Base-by-base conservation (phyloP, 495 filamentous ascomycete species). In the Neurospora tetrasperma region DNA sequence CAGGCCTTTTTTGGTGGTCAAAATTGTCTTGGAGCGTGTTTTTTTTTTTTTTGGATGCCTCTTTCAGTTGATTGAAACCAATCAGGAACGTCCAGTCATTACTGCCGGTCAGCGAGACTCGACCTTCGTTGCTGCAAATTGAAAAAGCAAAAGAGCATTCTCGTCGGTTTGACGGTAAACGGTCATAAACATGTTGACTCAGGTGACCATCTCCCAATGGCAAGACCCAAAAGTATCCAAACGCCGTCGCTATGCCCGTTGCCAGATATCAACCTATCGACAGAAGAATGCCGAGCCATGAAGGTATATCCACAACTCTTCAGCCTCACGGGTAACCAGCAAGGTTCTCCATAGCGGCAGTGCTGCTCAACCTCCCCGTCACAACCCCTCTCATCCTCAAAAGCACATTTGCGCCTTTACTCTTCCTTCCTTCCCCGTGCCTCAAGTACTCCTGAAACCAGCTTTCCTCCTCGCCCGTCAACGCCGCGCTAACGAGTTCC, bases 391-490 rank as follows among this genome's bases (percentile, higher is more conserved):
- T 84, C 89, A 93, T 89, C 80, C 90, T 85, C 39, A 92, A 83
- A 0, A 92, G 90, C 73, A 93, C 90, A 75, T 84, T 90, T 1
- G 91, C 87, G 1, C 87, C 89, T 70, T 86, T 87, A 1, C 89
- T 78, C n/a, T 83, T 83, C 73, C 84, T 88, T 10, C 89, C 91
- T 66, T 86, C 88, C 18, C 90, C 90, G 39, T 84, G 82, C 9
- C 86, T 80, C 43, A 96, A 77, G 71, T 85, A 88, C 18, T 90
- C 86, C 71, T 88, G 87, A 71, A 94, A 89, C 92, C 92, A 94
- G 48, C 79, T 74, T 77, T 93, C 91, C 80, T 96, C 93, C 43
- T 87, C 84, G 8, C 84, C 82, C 71, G 86, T 87, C 39, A 94
- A 86, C 5, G 92, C 91, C 74, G 94, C 80, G 73, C 88, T 89